A percentile compares a stretch with the other conserved stretches of the same genome.
phyloP scores from a whole-genome alignment of 768 basidiomycete genomes.

The Lactarius quietus region DNA sequence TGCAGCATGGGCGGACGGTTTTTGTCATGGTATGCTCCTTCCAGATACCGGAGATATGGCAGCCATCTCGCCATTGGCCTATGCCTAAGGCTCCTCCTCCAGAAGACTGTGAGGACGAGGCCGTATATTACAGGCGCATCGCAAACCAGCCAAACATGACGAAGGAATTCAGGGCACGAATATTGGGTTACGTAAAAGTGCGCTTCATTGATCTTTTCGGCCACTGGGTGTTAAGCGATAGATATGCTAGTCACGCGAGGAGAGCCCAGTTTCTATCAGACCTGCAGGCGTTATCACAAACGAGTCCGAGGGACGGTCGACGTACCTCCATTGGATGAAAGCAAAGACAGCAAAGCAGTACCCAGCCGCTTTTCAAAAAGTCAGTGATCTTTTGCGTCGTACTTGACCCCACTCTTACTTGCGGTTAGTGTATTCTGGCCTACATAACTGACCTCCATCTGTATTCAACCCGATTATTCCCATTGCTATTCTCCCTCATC shows the following conservation, averaged over 20 bases:
- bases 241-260: conserved; percentile 53
- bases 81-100: conserved; percentile 59
- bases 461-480: conserved; percentile 37
- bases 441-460: conserved; percentile 79
- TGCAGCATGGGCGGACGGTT: conserved; percentile 48
- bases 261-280: conserved; percentile 68
- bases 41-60: conserved; percentile 74
- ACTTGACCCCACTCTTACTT: not conserved
- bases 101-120: conserved; percentile 40
- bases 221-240: not conserved
- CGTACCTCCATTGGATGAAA: conserved; percentile 77
- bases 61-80: conserved; percentile 62
- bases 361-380: conserved; percentile 74
- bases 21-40: conserved; percentile 78
- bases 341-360: conserved; percentile 64
- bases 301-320: conserved; percentile 43
- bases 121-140: conserved; percentile 31
- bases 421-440: conserved; percentile 63
- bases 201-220: conserved; percentile 10
- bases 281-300: conserved; percentile 44
- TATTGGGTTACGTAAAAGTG: conserved; percentile 32
- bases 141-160: conserved; percentile 37
- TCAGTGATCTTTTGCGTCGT: conserved; percentile 27
- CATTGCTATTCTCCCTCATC: conserved; percentile 18
- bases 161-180: conserved; percentile 35